A percentile compares a stretch with the other conserved stretches of the same genome.
phyloP scores from a whole-genome alignment of 2,329 filamentous ascomycete genomes.

The Arthrinium puccinioides region DNA sequence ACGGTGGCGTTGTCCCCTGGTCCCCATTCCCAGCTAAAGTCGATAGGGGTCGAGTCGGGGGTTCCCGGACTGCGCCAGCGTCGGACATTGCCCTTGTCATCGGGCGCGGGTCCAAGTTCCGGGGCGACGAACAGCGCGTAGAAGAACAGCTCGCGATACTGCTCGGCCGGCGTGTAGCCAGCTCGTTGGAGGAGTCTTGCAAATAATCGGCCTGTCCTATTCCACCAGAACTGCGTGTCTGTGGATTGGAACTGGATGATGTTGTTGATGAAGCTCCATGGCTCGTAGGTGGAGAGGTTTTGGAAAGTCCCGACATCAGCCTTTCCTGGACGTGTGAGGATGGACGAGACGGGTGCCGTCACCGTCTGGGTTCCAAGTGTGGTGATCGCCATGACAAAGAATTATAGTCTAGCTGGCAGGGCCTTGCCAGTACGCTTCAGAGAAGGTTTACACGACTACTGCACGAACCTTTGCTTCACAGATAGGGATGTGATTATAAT shows the following conservation, averaged over 20 bases:
- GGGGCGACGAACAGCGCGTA: slow-evolving; percentile 2
- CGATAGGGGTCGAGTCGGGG: slow-evolving; percentile 1
- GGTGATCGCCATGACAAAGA: no score
- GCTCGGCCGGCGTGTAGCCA: slow-evolving; percentile 1
- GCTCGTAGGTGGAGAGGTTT: not conserved
- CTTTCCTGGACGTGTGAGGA: not conserved
- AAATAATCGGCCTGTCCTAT: slow-evolving; percentile 1
- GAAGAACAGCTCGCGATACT: slow-evolving; percentile 2
- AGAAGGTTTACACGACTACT: no score
- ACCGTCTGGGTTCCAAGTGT: no score
- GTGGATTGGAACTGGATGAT: not conserved
- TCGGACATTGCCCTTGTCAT: slow-evolving; percentile 1
- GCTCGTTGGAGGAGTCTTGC: not conserved
- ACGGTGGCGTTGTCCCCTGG: not conserved
- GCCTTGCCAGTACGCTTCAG: no score
- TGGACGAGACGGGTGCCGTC: no score
- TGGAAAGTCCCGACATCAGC: not conserved
- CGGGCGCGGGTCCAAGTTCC: not conserved
- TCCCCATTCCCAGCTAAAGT: slow-evolving; percentile 4
- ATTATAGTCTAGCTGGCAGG: no score
- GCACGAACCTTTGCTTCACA: no score
- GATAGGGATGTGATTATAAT: no score
- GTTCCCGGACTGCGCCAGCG: slow-evolving; percentile 3
- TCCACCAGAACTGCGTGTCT: slow-evolving; percentile 3
- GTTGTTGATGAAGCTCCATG: not conserved